Evolutionary conservation across 106 monocot species (phyloP), one percentile per base, ranked within the genome.

Genomic region (Acorus calamus): DNA sequence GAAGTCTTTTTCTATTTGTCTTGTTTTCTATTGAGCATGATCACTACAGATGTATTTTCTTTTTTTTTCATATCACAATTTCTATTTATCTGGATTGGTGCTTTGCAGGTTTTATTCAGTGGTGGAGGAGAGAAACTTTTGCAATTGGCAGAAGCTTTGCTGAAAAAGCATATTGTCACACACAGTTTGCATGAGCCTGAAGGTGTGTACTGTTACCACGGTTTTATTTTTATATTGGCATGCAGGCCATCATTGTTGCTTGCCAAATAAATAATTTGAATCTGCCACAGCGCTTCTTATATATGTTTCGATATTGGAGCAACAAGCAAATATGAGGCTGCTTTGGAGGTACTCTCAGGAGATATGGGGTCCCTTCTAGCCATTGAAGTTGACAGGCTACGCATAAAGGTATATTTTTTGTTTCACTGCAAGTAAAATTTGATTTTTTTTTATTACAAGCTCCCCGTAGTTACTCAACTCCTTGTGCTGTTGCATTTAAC

Each of bases 121-220:
- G 71, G 50, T 60, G 91, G 80, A 43, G 87, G 82, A 52, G 81
- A 85, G 55, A 98, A 88, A 73, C 68, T 98, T 60, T 75, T 98
- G 48, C 51, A 78, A 1, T 66, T 98, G 64, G 91, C 96, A 55
- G 91, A 98, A 60, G 96, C 78, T 61, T 85, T 96, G 68, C 73
- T 96, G 6, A 91, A 87, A 54, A 96, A 87, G 74, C 96, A 96
- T 58, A 80, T 85, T 50, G 54, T 46, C 65, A 68, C 81, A 57
- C 84, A 86, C 71, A 82, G 87, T 78, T 78, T 96, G 67, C 94
- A 85, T 70, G 90, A 96, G 66, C 84, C 84, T 50, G 94, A 96
- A 83, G 94, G 94, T 87, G 47, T 41, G 11, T 51, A 60, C 5
- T 44, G 6, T 54, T 8, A 11, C 7, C 44, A 45, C 41, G 7